These are phyloP conservation scores for Amorphotheca resinae DNA, from an alignment of 495 filamentous ascomycete genomes.

Conservation along the genomic window DNA sequence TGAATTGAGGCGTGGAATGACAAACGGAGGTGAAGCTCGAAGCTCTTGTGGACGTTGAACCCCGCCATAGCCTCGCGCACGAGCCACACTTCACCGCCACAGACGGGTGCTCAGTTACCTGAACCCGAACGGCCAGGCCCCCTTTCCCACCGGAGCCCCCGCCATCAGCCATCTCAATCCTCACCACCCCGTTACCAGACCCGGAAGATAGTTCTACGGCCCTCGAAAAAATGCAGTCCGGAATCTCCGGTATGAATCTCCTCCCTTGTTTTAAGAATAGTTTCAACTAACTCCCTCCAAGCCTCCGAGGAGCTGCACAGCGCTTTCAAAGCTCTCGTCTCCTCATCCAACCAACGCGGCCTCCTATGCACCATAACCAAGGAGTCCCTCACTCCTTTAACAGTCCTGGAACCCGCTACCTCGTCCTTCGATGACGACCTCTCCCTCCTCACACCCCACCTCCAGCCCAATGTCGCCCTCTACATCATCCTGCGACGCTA, in stretches of 20 bases:
- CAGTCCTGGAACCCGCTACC: slow-evolving; percentile 38
- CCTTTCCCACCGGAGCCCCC: neutral
- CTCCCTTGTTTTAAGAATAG: no score
- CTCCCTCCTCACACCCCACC: slow-evolving; percentile 40
- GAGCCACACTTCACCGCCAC: neutral
- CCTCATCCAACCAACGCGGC: slow-evolving; percentile 52
- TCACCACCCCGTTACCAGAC: neutral
- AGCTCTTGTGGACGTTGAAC: neutral
- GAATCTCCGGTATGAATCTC: slow-evolving; percentile 54
- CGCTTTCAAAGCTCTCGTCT: slow-evolving; percentile 64
- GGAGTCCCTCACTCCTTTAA: slow-evolving; percentile 58
- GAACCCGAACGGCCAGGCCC: neutral
- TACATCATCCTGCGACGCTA: slow-evolving; percentile 76
- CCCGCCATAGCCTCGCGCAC: neutral
- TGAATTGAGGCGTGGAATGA: neutral
- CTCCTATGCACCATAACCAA: slow-evolving; percentile 67
- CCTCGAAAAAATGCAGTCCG: slow-evolving; percentile 66
- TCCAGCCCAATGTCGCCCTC: slow-evolving; percentile 61
- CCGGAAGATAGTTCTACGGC: no score
- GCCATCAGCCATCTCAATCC: neutral
- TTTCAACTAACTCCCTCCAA: slow-evolving; percentile 25
- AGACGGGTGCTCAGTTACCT: neutral
- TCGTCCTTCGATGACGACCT: slow-evolving; percentile 55
- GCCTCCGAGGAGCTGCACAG: slow-evolving; percentile 78
- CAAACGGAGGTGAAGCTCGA: neutral